These are phyloP conservation scores for Taphrina deformans DNA, from an alignment of 1,139 yeast genomes.

Conservation along the genomic window DNA sequence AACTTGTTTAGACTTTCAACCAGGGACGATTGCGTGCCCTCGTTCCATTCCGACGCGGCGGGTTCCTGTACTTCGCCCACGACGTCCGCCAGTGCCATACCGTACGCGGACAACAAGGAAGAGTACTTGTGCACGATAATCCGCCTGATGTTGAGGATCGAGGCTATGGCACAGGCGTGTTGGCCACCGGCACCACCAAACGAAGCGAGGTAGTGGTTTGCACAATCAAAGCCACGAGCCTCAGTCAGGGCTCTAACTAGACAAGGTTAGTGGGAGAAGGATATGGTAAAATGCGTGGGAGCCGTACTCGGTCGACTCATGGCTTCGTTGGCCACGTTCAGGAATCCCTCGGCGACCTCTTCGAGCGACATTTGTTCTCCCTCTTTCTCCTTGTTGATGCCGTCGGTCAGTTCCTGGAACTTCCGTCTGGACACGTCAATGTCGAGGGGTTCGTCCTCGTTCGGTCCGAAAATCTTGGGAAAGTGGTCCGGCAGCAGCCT, in stretches of 20 bases:
- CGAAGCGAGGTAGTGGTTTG: slow-evolving; percentile 51
- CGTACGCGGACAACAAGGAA: slow-evolving; percentile 55
- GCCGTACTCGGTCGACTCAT: slow-evolving; percentile 52
- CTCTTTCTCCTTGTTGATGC: slow-evolving; percentile 49
- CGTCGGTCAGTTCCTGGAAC: slow-evolving; percentile 49
- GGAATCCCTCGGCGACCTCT: slow-evolving; percentile 55
- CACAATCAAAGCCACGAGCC: slow-evolving; percentile 52
- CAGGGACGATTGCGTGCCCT: slow-evolving; percentile 44
- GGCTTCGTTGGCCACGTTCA: slow-evolving; percentile 55
- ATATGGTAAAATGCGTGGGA: neutral
- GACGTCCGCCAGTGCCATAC: slow-evolving; percentile 56
- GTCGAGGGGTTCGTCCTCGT: slow-evolving; percentile 54
- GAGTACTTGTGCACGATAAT: slow-evolving; percentile 55
- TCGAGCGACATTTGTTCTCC: slow-evolving; percentile 46
- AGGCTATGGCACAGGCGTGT: slow-evolving; percentile 54
- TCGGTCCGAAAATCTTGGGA: slow-evolving; percentile 58
- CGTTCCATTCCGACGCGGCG: slow-evolving; percentile 46
- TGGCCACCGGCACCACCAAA: slow-evolving; percentile 63
- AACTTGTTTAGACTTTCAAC: slow-evolving; percentile 48
- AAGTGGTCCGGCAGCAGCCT: slow-evolving; percentile 54
- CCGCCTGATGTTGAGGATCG: slow-evolving; percentile 49
- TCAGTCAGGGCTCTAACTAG: slow-evolving; percentile 53
- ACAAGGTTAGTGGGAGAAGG: neutral
- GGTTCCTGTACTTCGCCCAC: slow-evolving; percentile 66
- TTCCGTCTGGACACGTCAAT: slow-evolving; percentile 48